A percentile compares a stretch with the other conserved stretches of the same genome.
phyloP scores from a whole-genome alignment of 768 basidiomycete genomes.

The Podaxis sp. region DNA sequence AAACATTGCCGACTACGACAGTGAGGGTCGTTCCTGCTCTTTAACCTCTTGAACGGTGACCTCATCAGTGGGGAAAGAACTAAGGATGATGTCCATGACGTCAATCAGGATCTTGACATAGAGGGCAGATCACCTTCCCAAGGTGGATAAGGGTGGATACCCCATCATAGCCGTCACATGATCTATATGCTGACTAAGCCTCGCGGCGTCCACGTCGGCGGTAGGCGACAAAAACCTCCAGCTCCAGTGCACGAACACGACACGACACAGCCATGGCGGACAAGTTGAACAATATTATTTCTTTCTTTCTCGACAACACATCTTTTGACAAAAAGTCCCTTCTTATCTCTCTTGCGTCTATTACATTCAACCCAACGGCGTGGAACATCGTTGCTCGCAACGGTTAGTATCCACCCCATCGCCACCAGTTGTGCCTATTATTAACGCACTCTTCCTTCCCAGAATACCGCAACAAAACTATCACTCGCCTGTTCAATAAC shows the following conservation, averaged over 20 bases:
- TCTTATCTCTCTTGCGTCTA: conserved; percentile 60
- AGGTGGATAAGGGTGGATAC: no score
- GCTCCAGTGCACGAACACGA: background rate
- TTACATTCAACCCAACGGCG: conserved; percentile 88
- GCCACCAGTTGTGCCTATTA: background rate
- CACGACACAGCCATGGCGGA: conserved; percentile 1
- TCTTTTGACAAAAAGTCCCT: conserved; percentile 68
- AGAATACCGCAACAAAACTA: conserved; percentile 80
- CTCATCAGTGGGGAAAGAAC: background rate
- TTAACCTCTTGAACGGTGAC: background rate
- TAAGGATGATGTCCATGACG: no score
- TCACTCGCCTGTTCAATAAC: conserved; percentile 81
- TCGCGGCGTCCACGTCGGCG: background rate
- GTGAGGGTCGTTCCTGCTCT: background rate
- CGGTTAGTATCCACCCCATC: conserved; percentile 48
- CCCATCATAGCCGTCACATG: background rate
- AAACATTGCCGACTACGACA: background rate
- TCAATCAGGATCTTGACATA: no score
- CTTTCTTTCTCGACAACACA: conserved; percentile 28
- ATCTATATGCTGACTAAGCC: background rate
- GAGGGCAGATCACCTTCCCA: no score
- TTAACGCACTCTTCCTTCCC: background rate
- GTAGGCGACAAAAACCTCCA: background rate
- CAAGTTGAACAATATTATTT: conserved; percentile 4
- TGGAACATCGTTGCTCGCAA: conserved; percentile 97